Base-by-base conservation (phyloP, 441 rosid genomes). In the Mallotus japonicus region DNA sequence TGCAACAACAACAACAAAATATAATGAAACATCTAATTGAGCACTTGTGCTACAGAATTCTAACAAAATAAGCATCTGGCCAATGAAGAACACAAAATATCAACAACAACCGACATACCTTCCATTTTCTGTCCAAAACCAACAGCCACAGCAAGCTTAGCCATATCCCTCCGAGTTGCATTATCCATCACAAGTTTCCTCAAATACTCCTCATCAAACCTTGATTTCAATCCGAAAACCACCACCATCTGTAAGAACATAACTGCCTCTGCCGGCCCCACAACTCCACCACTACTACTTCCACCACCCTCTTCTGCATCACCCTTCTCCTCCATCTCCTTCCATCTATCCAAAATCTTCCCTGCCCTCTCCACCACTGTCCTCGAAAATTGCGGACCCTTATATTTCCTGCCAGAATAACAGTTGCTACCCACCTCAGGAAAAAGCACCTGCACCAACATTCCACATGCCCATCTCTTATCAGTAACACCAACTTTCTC, bases 401-500 rank as follows among this genome's bases (percentile, higher is more conserved):
- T 64, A 7, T 16, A n/a, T 72, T 62, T 63, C 40, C 69, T 55
- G 12, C 69, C 70, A 67, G 47, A 62, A 5, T 66, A 56, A 57
- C 62, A 60, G 58, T 73, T 2, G 9, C 60, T 8, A 20, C 60
- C 32, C 32, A 19, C 76, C 55, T 84, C 89, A 4, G 87, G 86
- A 40, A 86, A 82, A 57, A 84, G 74, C 28, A 84, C 89, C 71
- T 88, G 92, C 69, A 88, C 86, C 77, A 86, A 63, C 76, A 83
- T 70, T 56, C 85, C 88, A 14, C 88, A 83, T 0, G 88, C 89
- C 92, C 92, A 88, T 75, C 92, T 77, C 78, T 84, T 88, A 62
- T 86, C 92, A 12, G 88, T 81, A 40, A 83, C 80, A 44, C 92
- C 88, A 24, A 79, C 78, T 63, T 73, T 82, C 65, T 67, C 81